Conservation (phyloP, 208 protist species). For the Leishmania tropica region DNA sequence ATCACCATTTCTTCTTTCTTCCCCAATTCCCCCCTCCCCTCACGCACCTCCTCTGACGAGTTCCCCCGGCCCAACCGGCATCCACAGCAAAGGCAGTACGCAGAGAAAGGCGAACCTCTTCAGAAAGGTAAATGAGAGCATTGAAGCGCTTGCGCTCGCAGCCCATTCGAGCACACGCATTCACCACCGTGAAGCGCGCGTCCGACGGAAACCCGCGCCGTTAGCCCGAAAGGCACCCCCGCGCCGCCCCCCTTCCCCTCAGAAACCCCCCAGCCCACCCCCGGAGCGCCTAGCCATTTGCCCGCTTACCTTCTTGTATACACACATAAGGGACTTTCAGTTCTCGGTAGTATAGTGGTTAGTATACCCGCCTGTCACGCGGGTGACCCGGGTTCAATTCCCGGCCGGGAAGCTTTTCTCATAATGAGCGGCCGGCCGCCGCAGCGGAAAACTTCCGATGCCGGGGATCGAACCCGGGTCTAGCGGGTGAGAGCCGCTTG, state of each 20-base stretch:
- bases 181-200: not conserved
- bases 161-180: too few relatives aligned
- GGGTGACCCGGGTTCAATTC: slow-evolving; percentile 94
- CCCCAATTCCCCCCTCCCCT: not conserved
- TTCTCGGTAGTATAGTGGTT: slow-evolving; percentile 94
- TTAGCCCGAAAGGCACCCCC: not conserved
- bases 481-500: slow-evolving; percentile 93
- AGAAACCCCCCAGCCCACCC: too few relatives aligned
- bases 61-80: too few relatives aligned
- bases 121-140: too few relatives aligned
- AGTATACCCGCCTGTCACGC: slow-evolving; percentile 94
- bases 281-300: too few relatives aligned
- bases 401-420: slow-evolving; percentile 83
- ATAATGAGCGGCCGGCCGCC: not conserved
- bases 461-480: slow-evolving; percentile 94
- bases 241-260: not conserved
- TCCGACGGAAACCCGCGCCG: not conserved
- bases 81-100: too few relatives aligned
- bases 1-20: not conserved
- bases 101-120: too few relatives aligned
- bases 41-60: not conserved
- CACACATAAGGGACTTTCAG: not conserved
- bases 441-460: slow-evolving; percentile 67
- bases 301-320: too few relatives aligned
- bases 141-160: too few relatives aligned